Evolutionary conservation across 2,329 filamentous ascomycete genomes (phyloP), one percentile per base, ranked within the genome.

Genomic region (Diplocarpon mali): DNA sequence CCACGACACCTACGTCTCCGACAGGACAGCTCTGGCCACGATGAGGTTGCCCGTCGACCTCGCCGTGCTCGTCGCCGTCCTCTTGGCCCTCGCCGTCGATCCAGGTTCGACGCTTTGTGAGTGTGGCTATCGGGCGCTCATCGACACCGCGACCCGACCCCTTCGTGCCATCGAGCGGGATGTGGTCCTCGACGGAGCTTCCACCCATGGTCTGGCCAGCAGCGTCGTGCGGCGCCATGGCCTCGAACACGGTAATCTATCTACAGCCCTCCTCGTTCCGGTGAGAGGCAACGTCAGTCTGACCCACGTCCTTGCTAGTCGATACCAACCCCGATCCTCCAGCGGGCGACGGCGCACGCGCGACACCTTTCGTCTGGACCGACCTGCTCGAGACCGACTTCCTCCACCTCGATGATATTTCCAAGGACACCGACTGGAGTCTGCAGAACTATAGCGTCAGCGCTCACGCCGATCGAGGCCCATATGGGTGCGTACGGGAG

Each of bases 311-410:
- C 8, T 10, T 24, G 14, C n/a, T 24, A 42, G 40, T 29, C 6
- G 13, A 36, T 16, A 42, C 32, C 32, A n/a, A 30, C 14, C 17
- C n/a, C 20, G 14, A 36, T 15, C 17, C 24, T 24, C n/a, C n/a
- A n/a, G 20, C 31, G 7, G 24, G 29, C 24, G 28, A 35, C 20
- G 31, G n/a, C 2, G 31, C n/a, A 12, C 10, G 11, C 9, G 28
- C 27, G 10, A 63, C 65, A 24, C 56, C 62, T 38, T 63, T 68
- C 34, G 58, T 83, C 42, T 88, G 84, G 60, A 85, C 80, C 2
- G 78, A 88, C 48, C 59, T 78, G 10, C 63, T 85, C 41, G 83
- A 88, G 58, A 80, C 80, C 15, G 79, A 89, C 64, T 89, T 89
- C 58, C 65, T 78, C 2, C 74, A 75, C 48, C 58, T 75, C 31